These are phyloP conservation scores for Telopea speciosissima DNA, from an alignment of 177 flowering plant species.

Conservation along the genomic window DNA sequence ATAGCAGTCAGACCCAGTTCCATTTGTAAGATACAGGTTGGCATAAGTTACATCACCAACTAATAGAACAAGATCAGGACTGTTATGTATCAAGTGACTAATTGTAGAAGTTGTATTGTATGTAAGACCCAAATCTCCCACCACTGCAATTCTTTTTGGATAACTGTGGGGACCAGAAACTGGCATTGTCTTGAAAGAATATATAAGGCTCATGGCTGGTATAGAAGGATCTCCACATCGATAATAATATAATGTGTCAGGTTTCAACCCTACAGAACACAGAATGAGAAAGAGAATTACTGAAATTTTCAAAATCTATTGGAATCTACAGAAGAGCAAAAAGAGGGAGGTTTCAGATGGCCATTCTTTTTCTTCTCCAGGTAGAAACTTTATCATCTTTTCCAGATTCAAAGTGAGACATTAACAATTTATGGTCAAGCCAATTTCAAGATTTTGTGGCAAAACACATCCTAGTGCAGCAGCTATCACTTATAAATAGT, in stretches of 20 bases:
- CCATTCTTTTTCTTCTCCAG: too few relatives aligned
- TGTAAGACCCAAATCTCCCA: slow-evolving; percentile 91
- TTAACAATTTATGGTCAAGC: too few relatives aligned
- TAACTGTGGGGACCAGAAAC: slow-evolving; percentile 57
- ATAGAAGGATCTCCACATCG: slow-evolving; percentile 87
- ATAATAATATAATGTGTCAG: slow-evolving; percentile 57
- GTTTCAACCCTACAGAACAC: slow-evolving; percentile 51
- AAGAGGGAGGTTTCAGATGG: background rate
- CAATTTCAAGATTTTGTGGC: too few relatives aligned
- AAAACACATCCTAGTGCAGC: too few relatives aligned
- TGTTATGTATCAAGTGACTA: slow-evolving; percentile 51
- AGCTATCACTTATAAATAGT: too few relatives aligned
- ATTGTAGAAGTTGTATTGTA: slow-evolving; percentile 80
- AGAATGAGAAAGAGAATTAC: background rate
- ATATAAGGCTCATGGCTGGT: slow-evolving; percentile 58
- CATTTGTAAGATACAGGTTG: slow-evolving; percentile 80
- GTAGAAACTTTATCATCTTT: background rate
- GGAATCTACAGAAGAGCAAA: background rate
- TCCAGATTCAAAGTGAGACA: background rate
- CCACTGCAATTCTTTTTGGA: slow-evolving; percentile 67
- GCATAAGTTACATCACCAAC: slow-evolving; percentile 86
- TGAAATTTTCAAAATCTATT: background rate
- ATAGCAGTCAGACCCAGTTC: slow-evolving; percentile 88
- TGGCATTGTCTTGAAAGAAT: slow-evolving; percentile 81
- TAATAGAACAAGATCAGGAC: slow-evolving; percentile 68